A percentile compares a stretch with the other conserved stretches of the same genome.
Conservation (phyloP, 2,329 filamentous ascomycete genomes). For the Zalaria sp. region DNA sequence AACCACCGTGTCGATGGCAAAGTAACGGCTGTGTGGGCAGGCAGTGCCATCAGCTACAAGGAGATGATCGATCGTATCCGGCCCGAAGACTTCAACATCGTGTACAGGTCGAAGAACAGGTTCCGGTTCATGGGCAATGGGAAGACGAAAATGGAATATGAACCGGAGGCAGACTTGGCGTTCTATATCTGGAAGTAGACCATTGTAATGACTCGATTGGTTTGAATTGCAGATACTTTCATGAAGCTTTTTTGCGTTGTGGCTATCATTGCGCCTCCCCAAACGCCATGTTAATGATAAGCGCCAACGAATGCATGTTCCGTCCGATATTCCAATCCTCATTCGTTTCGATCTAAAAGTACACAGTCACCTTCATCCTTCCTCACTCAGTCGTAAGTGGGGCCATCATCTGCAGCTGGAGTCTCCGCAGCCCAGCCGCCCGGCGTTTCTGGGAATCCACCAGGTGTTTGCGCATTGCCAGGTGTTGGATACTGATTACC, state of each 20-base stretch:
- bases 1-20: conserved; percentile 14
- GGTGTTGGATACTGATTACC: conserved; percentile 24
- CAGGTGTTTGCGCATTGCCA: conserved; percentile 43
- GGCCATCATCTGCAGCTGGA: conserved; percentile 32
- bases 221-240: too few species aligned
- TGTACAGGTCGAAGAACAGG: conserved; percentile 28
- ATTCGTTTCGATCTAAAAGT: too few species aligned
- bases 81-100: conserved; percentile 34
- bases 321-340: too few species aligned
- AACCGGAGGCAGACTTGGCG: not conserved
- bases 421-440: conserved; percentile 40
- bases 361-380: not conserved
- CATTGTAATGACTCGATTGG: not conserved
- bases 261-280: too few species aligned
- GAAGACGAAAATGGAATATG: conserved; percentile 20
- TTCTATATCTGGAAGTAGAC: not conserved
- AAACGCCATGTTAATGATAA: too few species aligned
- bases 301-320: too few species aligned
- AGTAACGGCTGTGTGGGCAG: conserved; percentile 18
- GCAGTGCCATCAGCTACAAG: conserved; percentile 13
- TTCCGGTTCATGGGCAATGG: conserved; percentile 37
- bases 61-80: conserved; percentile 24
- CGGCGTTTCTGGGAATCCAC: conserved; percentile 39
- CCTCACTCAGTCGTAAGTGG: conserved; percentile 22
- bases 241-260: too few species aligned